Conservation (phyloP, 306 rosid genomes). For the Dalbergia cochinchinensis region DNA sequence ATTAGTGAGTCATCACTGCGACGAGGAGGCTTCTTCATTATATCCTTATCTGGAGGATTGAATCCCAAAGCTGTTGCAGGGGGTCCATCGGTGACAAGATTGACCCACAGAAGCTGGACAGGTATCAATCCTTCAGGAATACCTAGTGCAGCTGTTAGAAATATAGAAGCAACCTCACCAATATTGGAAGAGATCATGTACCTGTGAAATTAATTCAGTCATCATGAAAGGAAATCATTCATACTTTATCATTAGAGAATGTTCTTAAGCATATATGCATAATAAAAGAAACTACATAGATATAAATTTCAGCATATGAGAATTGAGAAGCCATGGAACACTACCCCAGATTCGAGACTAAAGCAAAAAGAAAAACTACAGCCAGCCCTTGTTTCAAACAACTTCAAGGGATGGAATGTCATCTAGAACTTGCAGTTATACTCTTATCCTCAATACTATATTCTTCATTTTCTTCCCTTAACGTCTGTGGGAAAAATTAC, state of each 20-base stretch:
- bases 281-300: slow-evolving; percentile 15
- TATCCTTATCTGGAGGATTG: slow-evolving; percentile 89
- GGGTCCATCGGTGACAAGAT: slow-evolving; percentile 98
- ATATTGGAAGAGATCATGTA: slow-evolving; percentile 93
- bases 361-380: slow-evolving; percentile 12
- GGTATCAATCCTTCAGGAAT: slow-evolving; percentile 98
- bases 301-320: background rate
- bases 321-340: slow-evolving; percentile 6
- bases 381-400: background rate
- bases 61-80: slow-evolving; percentile 99
- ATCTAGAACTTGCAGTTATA: background rate
- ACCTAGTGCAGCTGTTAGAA: slow-evolving; percentile 86
- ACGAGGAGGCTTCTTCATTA: slow-evolving; percentile 93
- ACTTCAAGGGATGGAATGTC: background rate
- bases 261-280: slow-evolving; percentile 20
- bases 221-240: slow-evolving; percentile 13
- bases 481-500: background rate
- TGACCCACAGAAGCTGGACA: slow-evolving; percentile 98
- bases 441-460: slow-evolving; percentile 11
- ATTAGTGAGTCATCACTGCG: slow-evolving; percentile 83
- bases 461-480: background rate
- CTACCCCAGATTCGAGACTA: slow-evolving; percentile 9
- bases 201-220: slow-evolving; percentile 51
- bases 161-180: slow-evolving; percentile 85
- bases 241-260: background rate